Conservation (phyloP, 257 asterid genomes). For the Plantago major region DNA sequence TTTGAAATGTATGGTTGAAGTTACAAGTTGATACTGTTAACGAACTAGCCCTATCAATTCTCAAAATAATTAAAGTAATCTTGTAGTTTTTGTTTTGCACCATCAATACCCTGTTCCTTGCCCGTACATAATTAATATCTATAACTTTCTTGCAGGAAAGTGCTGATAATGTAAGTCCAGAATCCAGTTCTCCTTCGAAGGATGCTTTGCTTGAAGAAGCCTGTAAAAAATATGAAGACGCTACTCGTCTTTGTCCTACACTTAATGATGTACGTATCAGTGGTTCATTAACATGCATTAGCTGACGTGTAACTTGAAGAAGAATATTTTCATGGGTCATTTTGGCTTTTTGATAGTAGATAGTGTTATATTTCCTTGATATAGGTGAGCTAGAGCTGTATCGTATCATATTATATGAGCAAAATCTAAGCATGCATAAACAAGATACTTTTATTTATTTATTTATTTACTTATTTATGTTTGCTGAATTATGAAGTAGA, state of each 20-base stretch:
- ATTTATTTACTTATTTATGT: too few relatives aligned
- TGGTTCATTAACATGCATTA: conserved; percentile 13
- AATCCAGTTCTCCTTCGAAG: conserved; percentile 84
- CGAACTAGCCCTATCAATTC: not conserved
- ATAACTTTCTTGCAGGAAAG: conserved; percentile 73
- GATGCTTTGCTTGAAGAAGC: conserved; percentile 98
- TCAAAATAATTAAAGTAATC: not conserved
- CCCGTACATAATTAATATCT: conserved; percentile 10
- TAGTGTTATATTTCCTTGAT: conserved; percentile 2
- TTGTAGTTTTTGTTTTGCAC: conserved; percentile 7
- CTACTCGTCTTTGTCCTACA: conserved; percentile 92
- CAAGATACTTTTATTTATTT: too few relatives aligned
- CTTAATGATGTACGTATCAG: conserved; percentile 76
- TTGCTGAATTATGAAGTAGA: too few relatives aligned
- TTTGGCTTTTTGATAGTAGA: conserved; percentile 14
- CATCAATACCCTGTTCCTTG: conserved; percentile 11
- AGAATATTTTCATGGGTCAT: conserved; percentile 14
- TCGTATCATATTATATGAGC: conserved; percentile 6
- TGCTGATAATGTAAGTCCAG: conserved; percentile 90
- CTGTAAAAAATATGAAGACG: conserved; percentile 91
- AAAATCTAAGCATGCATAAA: not conserved
- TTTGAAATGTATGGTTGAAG: too few relatives aligned
- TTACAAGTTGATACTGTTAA: not conserved
- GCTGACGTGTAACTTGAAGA: conserved; percentile 15
- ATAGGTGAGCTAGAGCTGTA: not conserved